Evolutionary conservation across 441 rosid species (phyloP), one percentile per base, ranked within the genome.

Genomic region (Bruguiera hainesii): DNA sequence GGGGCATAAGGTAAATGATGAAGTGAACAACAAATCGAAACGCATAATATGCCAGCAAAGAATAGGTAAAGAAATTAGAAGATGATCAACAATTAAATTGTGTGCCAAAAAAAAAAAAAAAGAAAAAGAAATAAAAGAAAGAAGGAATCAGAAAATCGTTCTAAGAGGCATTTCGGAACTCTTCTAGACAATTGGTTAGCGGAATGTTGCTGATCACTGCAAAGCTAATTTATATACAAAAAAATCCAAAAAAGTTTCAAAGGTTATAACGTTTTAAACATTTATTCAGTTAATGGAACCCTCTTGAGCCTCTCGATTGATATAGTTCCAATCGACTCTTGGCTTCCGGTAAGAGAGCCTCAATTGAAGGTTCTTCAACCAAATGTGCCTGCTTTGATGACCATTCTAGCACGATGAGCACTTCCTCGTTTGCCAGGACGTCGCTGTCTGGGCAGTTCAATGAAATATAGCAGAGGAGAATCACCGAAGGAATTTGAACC

Each of bases 231-330:
- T 76, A 76, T 70, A 75, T 81, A 81, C 76, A 56, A 28, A 56
- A 56, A 37, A 35, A 19, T 23, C 28, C 39, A 29, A 20, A 48
- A 50, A 50, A 31, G 15, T 23, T 56, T 53, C 39, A 18, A 57
- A 42, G 48, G 31, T 48, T 42, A 58, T 20, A 71, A 51, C 74
- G 64, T 61, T 61, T 62, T 73, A 5, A 1, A 52, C 37, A 18
- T 19, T 39, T 19, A 46, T 23, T 8, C 23, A 62, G 66, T 79
- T 76, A 81, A 63, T 78, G 72, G 80, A 72, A 83, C 64, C 89
- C 85, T 78, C 91, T 84, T 33, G 93, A 76, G 9, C 93, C 90
- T 85, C 98, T 87, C 2, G 96, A 93, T 73, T 93, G 97, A 69
- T 85, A 93, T 56, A 91, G 86, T 76, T 89, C 93, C 73, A 93